These are phyloP conservation scores for Hyaloscypha finlandica DNA, from an alignment of 495 filamentous ascomycete genomes.

Conservation along the genomic window DNA sequence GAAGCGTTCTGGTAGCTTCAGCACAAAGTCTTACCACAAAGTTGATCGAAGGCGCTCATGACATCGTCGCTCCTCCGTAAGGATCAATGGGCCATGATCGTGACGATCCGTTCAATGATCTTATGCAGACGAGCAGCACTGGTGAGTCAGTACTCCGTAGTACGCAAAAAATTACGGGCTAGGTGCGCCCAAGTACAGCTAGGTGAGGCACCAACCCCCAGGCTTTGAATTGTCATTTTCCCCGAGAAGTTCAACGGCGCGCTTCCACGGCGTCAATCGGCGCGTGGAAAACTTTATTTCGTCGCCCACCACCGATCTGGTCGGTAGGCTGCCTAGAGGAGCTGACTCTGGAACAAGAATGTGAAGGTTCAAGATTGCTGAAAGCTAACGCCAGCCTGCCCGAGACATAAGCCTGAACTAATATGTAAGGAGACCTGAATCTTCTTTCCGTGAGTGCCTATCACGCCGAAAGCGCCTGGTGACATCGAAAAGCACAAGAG, in stretches of 20 bases:
- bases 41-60: too few relatives aligned
- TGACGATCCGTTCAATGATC: not conserved
- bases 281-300: conserved; percentile 8
- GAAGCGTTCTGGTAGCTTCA: not conserved
- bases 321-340: not conserved
- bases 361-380: not conserved
- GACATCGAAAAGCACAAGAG: not conserved
- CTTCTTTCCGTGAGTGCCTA: not conserved
- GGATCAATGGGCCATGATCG: not conserved
- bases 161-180: not conserved
- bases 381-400: too few relatives aligned
- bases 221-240: not conserved
- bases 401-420: not conserved
- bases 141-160: not conserved
- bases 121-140: not conserved
- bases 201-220: not conserved
- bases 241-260: not conserved
- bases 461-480: not conserved
- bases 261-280: not conserved
- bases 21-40: not conserved
- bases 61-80: not conserved
- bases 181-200: not conserved
- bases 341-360: not conserved
- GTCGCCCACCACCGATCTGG: not conserved
- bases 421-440: not conserved